phyloP scores from a whole-genome alignment of 495 filamentous ascomycete species.

The Penicillium pancosmium region DNA sequence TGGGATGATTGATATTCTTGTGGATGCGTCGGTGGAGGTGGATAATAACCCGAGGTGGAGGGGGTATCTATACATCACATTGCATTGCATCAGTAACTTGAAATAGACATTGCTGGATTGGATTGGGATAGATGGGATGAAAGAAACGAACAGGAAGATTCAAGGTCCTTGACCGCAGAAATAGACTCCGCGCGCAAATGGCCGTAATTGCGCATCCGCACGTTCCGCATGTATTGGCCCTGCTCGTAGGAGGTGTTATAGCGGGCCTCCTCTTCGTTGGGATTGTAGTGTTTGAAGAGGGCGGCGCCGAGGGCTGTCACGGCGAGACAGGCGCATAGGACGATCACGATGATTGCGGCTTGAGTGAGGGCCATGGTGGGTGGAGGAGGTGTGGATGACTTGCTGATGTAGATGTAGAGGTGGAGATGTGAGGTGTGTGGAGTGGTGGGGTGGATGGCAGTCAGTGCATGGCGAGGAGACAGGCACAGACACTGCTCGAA shows the following conservation, averaged over 20 bases:
- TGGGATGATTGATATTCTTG: neutral
- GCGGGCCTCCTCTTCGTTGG: constrained; percentile 18
- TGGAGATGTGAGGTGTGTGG: neutral
- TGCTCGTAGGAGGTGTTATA: constrained; percentile 35
- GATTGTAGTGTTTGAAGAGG: constrained; percentile 36
- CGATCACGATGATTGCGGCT: constrained; percentile 46
- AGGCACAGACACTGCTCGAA: neutral
- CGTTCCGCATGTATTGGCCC: constrained; percentile 41
- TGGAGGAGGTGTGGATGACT: neutral
- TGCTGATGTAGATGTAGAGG: neutral
- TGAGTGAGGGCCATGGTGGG: constrained; percentile 35
- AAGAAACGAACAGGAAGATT: constrained; percentile 37
- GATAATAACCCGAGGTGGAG: constrained; percentile 18
- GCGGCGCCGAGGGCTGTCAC: constrained; percentile 39
- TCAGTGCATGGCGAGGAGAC: constrained; percentile 14
- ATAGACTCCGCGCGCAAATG: constrained; percentile 31
- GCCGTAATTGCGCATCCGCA: constrained; percentile 37
- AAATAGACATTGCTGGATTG: too few species aligned
- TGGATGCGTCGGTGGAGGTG: constrained; percentile 8
- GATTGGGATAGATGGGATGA: too few species aligned
- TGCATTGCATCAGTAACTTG: too few species aligned
- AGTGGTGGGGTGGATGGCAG: neutral
- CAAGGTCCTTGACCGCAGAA: constrained; percentile 27
- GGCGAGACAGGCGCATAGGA: constrained; percentile 43
- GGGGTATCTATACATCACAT: constrained; percentile 20